These are phyloP conservation scores for Candida anutae DNA, from an alignment of 1,139 yeast species.

Conservation along the genomic window DNA sequence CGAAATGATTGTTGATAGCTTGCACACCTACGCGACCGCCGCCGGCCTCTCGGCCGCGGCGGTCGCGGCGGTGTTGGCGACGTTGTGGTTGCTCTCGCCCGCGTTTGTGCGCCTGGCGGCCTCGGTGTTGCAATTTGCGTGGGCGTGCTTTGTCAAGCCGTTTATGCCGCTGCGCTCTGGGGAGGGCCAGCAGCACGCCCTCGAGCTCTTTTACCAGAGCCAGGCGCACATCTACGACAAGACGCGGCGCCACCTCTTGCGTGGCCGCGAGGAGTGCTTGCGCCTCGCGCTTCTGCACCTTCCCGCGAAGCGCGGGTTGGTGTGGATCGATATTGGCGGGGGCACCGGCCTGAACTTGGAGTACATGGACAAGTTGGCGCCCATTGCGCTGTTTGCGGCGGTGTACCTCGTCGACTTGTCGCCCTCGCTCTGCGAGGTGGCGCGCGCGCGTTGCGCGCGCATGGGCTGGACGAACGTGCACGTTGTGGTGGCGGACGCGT, in stretches of 20 bases:
- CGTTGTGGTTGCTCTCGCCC: no score
- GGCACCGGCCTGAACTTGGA: slow-evolving; percentile 83
- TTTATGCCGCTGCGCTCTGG: slow-evolving; percentile 33
- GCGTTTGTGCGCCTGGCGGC: slow-evolving; percentile 8
- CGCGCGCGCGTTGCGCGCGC: slow-evolving; percentile 46
- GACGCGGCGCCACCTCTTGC: slow-evolving; percentile 55
- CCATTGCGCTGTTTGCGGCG: slow-evolving; percentile 48
- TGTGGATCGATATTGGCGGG: slow-evolving; percentile 84
- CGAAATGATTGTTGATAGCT: no score
- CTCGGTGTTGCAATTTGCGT: slow-evolving; percentile 29
- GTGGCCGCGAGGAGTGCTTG: slow-evolving; percentile 65
- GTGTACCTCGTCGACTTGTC: slow-evolving; percentile 70
- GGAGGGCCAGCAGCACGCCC: slow-evolving; percentile 47
- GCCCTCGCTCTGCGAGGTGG: slow-evolving; percentile 69
- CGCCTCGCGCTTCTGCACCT: slow-evolving; percentile 54
- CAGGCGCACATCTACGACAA: slow-evolving; percentile 73
- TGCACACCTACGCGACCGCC: no score
- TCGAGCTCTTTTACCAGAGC: slow-evolving; percentile 65
- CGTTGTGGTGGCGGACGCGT: slow-evolving; percentile 69
- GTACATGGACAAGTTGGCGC: slow-evolving; percentile 53
- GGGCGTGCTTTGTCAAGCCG: slow-evolving; percentile 68
- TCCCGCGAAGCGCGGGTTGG: slow-evolving; percentile 34
- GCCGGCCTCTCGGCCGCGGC: no score
- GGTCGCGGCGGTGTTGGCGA: no score
- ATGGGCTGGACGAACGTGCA: slow-evolving; percentile 59